Evolutionary conservation across 2,329 filamentous ascomycete species (phyloP).

Genomic region (Aureobasidium subglaciale): DNA sequence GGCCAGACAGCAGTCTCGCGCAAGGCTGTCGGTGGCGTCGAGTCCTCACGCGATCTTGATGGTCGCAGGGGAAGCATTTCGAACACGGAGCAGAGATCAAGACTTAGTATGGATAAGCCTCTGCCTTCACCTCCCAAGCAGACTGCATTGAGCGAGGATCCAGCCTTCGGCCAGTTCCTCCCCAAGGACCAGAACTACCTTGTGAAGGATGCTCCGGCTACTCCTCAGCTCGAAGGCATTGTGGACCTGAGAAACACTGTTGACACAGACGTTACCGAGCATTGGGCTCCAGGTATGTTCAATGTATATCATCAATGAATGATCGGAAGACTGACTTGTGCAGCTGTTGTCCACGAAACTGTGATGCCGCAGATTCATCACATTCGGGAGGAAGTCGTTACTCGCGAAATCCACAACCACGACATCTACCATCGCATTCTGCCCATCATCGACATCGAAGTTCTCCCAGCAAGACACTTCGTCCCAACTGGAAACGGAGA

Average conservation of each 20-base stretch:
- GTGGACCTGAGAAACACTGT: constrained; percentile 33
- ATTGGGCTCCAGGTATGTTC: constrained; percentile 33
- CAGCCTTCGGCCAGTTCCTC: not conserved
- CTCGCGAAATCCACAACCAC: constrained; percentile 49
- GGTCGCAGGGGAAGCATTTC: not conserved
- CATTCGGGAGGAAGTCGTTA: constrained; percentile 41
- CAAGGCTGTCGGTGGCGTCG: not conserved
- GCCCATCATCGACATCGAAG: constrained; percentile 47
- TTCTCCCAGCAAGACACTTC: constrained; percentile 48
- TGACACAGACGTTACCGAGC: constrained; percentile 32
- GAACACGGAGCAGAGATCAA: not conserved
- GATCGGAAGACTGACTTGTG: not conserved
- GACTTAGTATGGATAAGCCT: constrained; percentile 22
- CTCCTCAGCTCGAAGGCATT: constrained; percentile 22
- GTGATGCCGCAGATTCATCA: constrained; percentile 39
- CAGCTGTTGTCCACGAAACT: constrained; percentile 46
- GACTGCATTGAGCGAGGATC: not conserved
- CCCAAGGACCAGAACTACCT: constrained; percentile 12
- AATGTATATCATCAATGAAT: not conserved
- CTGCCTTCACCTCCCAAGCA: constrained; percentile 19
- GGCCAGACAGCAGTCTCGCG: not conserved
- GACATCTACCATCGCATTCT: constrained; percentile 46
- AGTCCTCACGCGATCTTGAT: not conserved
- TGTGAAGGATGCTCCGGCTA: constrained; percentile 15
- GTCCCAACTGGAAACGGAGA: constrained; percentile 31